Conservation (phyloP, 306 rosid genomes). For the Betula pendula region DNA sequence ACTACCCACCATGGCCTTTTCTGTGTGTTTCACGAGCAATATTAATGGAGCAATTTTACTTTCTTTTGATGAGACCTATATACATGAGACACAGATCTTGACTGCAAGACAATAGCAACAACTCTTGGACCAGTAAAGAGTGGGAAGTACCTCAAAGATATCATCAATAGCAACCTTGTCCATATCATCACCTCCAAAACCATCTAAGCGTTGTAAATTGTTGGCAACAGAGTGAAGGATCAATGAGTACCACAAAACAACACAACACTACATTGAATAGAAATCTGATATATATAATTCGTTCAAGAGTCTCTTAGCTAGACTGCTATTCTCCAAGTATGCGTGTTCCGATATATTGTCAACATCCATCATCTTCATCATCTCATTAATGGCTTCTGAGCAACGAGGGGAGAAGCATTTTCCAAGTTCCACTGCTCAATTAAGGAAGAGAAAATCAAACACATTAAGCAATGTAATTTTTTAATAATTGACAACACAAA, state of each 20-base stretch:
- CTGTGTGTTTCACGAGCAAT: constrained; percentile 81
- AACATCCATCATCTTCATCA: too few species aligned
- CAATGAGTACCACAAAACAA: constrained; percentile 23
- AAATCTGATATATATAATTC: constrained; percentile 16
- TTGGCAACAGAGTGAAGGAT: constrained; percentile 50
- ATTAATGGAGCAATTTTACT: constrained; percentile 66
- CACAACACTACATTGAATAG: constrained; percentile 9
- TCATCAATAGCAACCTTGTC: constrained; percentile 79
- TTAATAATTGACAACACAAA: too few species aligned
- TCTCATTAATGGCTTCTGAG: too few species aligned
- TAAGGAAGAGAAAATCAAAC: too few species aligned
- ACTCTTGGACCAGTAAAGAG: constrained; percentile 18
- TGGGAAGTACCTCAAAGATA: constrained; percentile 70
- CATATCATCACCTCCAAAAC: constrained; percentile 72
- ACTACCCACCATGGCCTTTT: constrained; percentile 70
- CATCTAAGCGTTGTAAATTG: constrained; percentile 67
- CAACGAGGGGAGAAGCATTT: too few species aligned
- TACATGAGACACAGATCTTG: constrained; percentile 21
- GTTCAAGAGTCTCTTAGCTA: too few species aligned
- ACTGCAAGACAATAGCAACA: constrained; percentile 25
- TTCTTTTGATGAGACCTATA: constrained; percentile 66
- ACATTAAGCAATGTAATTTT: too few species aligned
- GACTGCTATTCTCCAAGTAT: too few species aligned
- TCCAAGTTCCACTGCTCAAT: too few species aligned
- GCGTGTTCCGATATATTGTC: too few species aligned